Evolutionary conservation across 345 rosid genomes (phyloP), one percentile per base, ranked within the genome.

Genomic region (Hypericum androsaemum): DNA sequence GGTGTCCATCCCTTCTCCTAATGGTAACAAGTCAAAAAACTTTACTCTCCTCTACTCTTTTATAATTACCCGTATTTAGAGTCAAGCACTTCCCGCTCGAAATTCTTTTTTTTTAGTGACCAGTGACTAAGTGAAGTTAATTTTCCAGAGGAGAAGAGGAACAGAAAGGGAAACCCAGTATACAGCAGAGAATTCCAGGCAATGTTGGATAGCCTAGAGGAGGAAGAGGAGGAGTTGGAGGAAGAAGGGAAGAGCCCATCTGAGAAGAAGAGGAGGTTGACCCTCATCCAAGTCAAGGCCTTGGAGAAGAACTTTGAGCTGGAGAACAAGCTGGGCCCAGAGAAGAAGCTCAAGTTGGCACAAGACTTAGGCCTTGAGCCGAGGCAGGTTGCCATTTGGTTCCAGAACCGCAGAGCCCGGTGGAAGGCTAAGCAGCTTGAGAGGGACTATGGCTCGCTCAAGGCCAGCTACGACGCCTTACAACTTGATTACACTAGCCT

Each of bases 341-440:
- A 78, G 52, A 67, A 81, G 28, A 84, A 80, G 63, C 52, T 58
- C 42, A 64, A 69, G 59, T 47, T 84, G 38, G 88, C 92, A 0
- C 75, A 67, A 28, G 78, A 80, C 50, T 48, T 81, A 37, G 78
- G 81, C 12, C 75, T 80, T 47, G 83, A 80, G 22, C 85, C 85
- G 0, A 58, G 85, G 52, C 88, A 84, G 58, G 79, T 84, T 1
- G 85, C 92, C 11, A 71, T 80, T 32, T 84, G 92, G 92, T 84
- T 80, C 78, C 92, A 84, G 47, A 84, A 84, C 64, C 79, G 85
- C 32, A 80, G 88, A 7, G 88, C 92, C 2, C 85, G 88, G 12
- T 77, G 80, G 79, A 84, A 80, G 69, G 76, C 70, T 38, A 80
- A 84, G 71, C 83, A 81, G 59, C 17, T 84, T 56, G 92, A 84